phyloP scores from a whole-genome alignment of 176 grass and related monocot genomes.

The Aegilops umbellulata region DNA sequence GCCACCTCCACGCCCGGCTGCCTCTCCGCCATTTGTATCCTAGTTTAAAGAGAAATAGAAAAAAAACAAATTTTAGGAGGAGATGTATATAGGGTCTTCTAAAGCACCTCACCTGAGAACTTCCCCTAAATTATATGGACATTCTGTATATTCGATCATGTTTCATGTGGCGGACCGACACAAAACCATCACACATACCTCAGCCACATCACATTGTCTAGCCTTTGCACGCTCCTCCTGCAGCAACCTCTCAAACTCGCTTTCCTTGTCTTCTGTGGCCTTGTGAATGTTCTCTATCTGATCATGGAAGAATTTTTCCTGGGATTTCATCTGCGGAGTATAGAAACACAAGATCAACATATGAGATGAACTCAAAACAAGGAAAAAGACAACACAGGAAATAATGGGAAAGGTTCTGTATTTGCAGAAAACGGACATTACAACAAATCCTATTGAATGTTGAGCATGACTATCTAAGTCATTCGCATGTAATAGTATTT shows the following conservation, averaged over 20 bases:
- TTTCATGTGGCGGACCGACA: too few species aligned
- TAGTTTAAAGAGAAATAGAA: too few species aligned
- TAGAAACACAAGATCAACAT: slow-evolving; percentile 20
- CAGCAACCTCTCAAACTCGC: slow-evolving; percentile 58
- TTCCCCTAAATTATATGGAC: too few species aligned
- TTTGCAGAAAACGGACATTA: background rate
- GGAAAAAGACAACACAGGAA: background rate
- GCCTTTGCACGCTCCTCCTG: slow-evolving; percentile 71
- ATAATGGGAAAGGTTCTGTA: background rate
- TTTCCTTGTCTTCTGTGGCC: slow-evolving; percentile 69
- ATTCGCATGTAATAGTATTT: background rate
- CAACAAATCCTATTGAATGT: background rate
- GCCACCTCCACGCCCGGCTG: too few species aligned
- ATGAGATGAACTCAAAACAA: slow-evolving; percentile 10
- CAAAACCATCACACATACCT: slow-evolving; percentile 35
- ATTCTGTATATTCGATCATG: too few species aligned
- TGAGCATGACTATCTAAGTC: background rate
- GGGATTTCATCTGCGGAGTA: slow-evolving; percentile 70
- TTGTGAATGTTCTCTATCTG: slow-evolving; percentile 79
- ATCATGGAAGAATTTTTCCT: slow-evolving; percentile 78
- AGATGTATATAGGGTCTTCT: too few species aligned
- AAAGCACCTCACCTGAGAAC: too few species aligned
- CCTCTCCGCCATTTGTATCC: too few species aligned
- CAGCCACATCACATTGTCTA: slow-evolving; percentile 45
- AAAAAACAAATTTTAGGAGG: too few species aligned